A percentile compares a stretch with the other conserved stretches of the same genome.
phyloP scores from a whole-genome alignment of 495 filamentous ascomycete species.

The Daldinia vernicosa region DNA sequence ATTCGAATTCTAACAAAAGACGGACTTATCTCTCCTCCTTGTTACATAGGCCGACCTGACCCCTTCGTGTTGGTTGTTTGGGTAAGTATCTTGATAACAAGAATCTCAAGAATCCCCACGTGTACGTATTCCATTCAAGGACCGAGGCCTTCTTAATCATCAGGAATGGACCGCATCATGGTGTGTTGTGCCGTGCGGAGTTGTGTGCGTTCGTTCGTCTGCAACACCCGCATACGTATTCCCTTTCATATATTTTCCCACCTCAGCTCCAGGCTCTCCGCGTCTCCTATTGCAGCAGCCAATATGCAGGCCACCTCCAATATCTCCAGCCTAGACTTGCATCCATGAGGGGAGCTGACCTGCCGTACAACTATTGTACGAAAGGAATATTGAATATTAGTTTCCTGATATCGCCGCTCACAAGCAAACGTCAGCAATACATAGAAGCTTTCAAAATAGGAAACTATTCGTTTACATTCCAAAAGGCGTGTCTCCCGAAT shows the following conservation, averaged over 20 bases:
- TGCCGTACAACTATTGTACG: slow-evolving; percentile 7
- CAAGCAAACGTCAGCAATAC: neutral
- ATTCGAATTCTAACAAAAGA: slow-evolving; percentile 11
- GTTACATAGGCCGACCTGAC: neutral
- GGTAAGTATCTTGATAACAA: slow-evolving; percentile 19
- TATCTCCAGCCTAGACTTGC: slow-evolving; percentile 23
- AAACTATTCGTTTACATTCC: slow-evolving; percentile 19
- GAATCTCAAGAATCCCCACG: neutral
- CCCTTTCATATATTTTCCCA: neutral
- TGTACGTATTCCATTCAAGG: slow-evolving; percentile 6
- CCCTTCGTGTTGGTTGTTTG: neutral
- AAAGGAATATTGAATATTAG: slow-evolving; percentile 14
- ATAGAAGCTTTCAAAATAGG: slow-evolving; percentile 11
- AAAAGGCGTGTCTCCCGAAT: slow-evolving; percentile 21
- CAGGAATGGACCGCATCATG: slow-evolving; percentile 33
- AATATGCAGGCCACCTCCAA: slow-evolving; percentile 22
- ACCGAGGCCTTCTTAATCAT: slow-evolving; percentile 21
- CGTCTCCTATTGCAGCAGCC: slow-evolving; percentile 23
- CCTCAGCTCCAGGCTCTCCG: slow-evolving; percentile 31
- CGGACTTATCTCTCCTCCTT: slow-evolving; percentile 5
- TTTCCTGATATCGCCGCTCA: slow-evolving; percentile 23
- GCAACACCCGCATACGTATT: slow-evolving; percentile 17
- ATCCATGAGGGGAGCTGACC: slow-evolving; percentile 31
- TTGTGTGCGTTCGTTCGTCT: slow-evolving; percentile 15
- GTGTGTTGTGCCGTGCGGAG: slow-evolving; percentile 22